These are phyloP conservation scores for Pythium rishiriense DNA, from an alignment of 352 stramenopile species.

Conservation along the genomic window DNA sequence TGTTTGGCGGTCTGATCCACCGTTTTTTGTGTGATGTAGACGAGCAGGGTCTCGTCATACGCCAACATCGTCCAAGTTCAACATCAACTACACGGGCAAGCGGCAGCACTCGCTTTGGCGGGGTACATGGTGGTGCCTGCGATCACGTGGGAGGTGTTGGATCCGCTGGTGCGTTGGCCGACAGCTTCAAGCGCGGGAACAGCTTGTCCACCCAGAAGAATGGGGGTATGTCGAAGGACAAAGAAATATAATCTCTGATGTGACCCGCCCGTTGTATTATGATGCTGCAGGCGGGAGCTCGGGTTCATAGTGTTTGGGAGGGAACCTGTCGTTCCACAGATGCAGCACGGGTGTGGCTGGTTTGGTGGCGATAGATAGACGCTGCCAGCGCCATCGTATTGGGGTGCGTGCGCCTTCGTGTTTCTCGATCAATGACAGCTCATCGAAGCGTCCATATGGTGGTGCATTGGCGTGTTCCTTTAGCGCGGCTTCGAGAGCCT, in stretches of 20 bases:
- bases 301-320: constrained; percentile 50
- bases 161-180: constrained; percentile 62
- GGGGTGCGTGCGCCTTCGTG: constrained; percentile 39
- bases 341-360: constrained; percentile 60
- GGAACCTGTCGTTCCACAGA: constrained; percentile 49
- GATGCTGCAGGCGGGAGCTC: constrained; percentile 29
- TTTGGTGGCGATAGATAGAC: constrained; percentile 40
- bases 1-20: too few relatives aligned
- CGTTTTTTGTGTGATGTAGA: too few relatives aligned
- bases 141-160: too few relatives aligned
- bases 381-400: constrained; percentile 43
- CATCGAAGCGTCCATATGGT: too few relatives aligned
- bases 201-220: constrained; percentile 87
- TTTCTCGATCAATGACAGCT: too few relatives aligned
- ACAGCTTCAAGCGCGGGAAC: constrained; percentile 72
- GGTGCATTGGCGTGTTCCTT: too few relatives aligned
- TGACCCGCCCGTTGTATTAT: neutral
- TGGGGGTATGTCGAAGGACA: constrained; percentile 3
- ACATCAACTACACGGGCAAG: too few relatives aligned
- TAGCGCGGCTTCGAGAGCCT: constrained; percentile 86
- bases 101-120: too few relatives aligned
- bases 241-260: neutral
- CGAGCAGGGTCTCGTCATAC: too few relatives aligned
- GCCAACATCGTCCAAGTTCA: too few relatives aligned
- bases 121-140: too few relatives aligned